Evolutionary conservation across 305 asterid species (phyloP), one percentile per base, ranked within the genome.

Genomic region (Nicotiana rustica): DNA sequence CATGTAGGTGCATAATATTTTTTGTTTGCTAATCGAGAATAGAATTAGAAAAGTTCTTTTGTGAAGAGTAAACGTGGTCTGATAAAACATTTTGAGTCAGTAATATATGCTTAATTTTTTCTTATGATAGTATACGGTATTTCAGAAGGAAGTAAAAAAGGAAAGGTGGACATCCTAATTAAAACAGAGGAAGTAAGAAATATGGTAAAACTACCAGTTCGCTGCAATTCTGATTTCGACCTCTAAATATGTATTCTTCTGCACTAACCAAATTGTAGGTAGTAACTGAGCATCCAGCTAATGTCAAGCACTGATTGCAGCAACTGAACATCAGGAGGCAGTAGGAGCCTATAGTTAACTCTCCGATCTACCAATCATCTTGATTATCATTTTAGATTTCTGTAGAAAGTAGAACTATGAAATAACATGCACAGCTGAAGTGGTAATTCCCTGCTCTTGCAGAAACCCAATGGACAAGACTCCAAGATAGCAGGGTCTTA

Each of bases 21-120:
- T n/a, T 73, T 73, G 62, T 60, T 49, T 73, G 64, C 49, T 44
- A 61, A 49, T 49, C 25, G 1, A 49, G 64, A 75, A 52, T 19
- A 71, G 60, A 71, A 71, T 52, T 38, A 75, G 41, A 14, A 49
- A 49, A 73, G 64, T 33, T 21, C 44, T 7, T 67, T 67, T 67
- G 55, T 49, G 19, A 69, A 69, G 77, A 69, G 19, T 13, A 69
- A 14, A 71, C 2, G 38, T 47, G 78, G 61, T 25, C 25, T 25
- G 25, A 25, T 47, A 3, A 19, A 9, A 41, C 25, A 36, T 49
- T 49, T 18, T 8, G 35, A 47, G 44, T 13, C 19, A 44, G 36
- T 31, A 66, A 66, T 49, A 73, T 13, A 73, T 73, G 15, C 25
- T 73, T 14, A 49, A 21, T 49, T 25, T 73, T 73, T 33, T 49